Evolutionary conservation across 148 eudicot genomes (phyloP), one percentile per base, ranked within the genome.

Genomic region (Cornus florida): DNA sequence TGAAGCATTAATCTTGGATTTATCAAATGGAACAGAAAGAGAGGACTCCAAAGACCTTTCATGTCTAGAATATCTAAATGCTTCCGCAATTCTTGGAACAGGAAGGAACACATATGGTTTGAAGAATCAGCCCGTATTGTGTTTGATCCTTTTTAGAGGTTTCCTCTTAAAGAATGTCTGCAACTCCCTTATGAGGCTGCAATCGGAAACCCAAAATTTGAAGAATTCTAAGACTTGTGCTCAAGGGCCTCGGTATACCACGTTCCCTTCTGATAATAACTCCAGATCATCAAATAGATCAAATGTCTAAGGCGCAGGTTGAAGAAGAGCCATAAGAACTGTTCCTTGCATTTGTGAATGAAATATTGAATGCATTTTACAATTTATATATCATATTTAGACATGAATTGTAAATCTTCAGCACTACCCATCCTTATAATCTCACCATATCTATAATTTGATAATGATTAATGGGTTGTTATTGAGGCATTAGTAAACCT

Each of bases 101-200:
- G 28, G 28, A 28, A 0, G 28, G 28, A 28, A 28, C 28, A 28
- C 28, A 28, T 28, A 28, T 28, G 28, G 28, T 28, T 28, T 28
- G 28, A 28, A 28, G 28, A 28, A 28, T 28, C 28, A 28, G 28
- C 28, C 28, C 67, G 91, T 95, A 95, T 78, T 95, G 98, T 74
- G 71, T 93, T 79, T 95, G 98, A 76, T 95, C 98, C 83, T 93
- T 95, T 85, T 62, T 87, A 39, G 98, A 95, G 32, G 98, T 94
- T 39, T 93, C 98, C 97, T 95, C 98, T 78, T 95, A 97, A 73
- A 95, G 88, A 80, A 95, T 93, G 83, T 95, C 97, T 71, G 98
- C 98, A 77, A 91, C 84, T 48, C 93, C 92, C 86, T 95, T 95
- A 33, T 97, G 94, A 75, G 89, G 88, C 67, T 97, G 98, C 76